A percentile compares a stretch with the other conserved stretches of the same genome.
These are phyloP conservation scores for Postia placenta DNA, from an alignment of 768 basidiomycete species.

Conservation along the genomic window DNA sequence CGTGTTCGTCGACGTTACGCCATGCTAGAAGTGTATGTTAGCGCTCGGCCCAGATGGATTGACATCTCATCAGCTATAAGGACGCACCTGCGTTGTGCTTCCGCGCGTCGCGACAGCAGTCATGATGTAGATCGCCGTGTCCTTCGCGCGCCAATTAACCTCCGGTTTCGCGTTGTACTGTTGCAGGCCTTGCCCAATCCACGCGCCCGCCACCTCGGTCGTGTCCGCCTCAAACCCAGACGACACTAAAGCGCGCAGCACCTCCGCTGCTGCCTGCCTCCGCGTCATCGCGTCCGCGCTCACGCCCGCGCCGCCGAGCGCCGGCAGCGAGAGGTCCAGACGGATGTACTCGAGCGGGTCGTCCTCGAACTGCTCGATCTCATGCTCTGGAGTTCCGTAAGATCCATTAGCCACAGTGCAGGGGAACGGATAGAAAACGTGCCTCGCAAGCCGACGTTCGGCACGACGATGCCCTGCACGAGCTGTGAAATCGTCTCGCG, in stretches of 20 bases:
- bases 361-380: conserved; percentile 94
- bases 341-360: conserved; percentile 95
- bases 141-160: conserved; percentile 84
- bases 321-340: conserved; percentile 68
- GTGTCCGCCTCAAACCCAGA: conserved; percentile 77
- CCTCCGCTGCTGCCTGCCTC: conserved; percentile 90
- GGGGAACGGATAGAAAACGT: conserved; percentile 5
- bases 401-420: not conserved
- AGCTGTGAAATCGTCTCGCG: conserved; percentile 78
- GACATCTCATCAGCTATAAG: not conserved
- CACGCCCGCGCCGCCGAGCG: conserved; percentile 35
- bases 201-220: conserved; percentile 83
- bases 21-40: conserved; percentile 45
- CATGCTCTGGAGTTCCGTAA: conserved; percentile 55
- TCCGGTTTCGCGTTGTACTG: conserved; percentile 56
- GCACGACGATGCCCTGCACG: conserved; percentile 85
- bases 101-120: conserved; percentile 92
- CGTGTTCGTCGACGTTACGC: conserved; percentile 89
- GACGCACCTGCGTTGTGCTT: conserved; percentile 70
- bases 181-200: conserved; percentile 70
- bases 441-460: conserved; percentile 83
- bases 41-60: not conserved
- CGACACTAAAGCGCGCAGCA: conserved; percentile 85
- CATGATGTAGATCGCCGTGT: conserved; percentile 87
- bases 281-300: conserved; percentile 74